Evolutionary conservation across 805 yeast genomes (phyloP).

Genomic region (Kurtzmaniella cleridarum): DNA sequence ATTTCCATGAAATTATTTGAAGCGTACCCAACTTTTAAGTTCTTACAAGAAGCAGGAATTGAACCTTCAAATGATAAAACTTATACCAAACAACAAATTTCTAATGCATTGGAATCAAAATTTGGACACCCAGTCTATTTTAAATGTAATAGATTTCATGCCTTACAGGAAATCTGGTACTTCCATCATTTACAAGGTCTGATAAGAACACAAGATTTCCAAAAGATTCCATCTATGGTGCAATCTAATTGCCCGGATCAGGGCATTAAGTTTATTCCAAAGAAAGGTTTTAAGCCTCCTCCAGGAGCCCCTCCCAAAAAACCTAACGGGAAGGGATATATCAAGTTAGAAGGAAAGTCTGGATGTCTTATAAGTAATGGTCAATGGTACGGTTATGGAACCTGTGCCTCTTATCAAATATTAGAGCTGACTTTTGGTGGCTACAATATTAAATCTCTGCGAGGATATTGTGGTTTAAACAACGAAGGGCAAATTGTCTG

Average conservation of each 20-base stretch:
- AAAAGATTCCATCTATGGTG: slow-evolving; percentile 54
- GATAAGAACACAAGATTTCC: slow-evolving; percentile 54
- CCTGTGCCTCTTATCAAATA: slow-evolving; percentile 75
- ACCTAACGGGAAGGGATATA: slow-evolving; percentile 22
- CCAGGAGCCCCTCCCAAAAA: slow-evolving; percentile 23
- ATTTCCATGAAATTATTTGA: slow-evolving; percentile 27
- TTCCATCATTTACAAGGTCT: slow-evolving; percentile 75
- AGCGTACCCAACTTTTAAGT: slow-evolving; percentile 30
- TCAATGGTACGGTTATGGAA: slow-evolving; percentile 73
- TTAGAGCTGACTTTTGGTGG: slow-evolving; percentile 64
- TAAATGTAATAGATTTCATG: slow-evolving; percentile 27
- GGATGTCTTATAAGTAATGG: slow-evolving; percentile 89
- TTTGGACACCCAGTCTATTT: slow-evolving; percentile 28
- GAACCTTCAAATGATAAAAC: slow-evolving; percentile 28
- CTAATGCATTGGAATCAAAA: slow-evolving; percentile 24
- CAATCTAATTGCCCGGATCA: slow-evolving; percentile 59
- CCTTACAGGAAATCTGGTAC: slow-evolving; percentile 74
- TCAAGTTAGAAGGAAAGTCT: slow-evolving; percentile 43
- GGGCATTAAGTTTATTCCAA: slow-evolving; percentile 71
- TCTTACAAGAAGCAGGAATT: slow-evolving; percentile 30
- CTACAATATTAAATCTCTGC: slow-evolving; percentile 59
- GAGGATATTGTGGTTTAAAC: slow-evolving; percentile 64
- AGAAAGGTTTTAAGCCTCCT: slow-evolving; percentile 30
- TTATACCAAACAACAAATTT: slow-evolving; percentile 27
- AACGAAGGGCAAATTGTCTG: slow-evolving; percentile 15